Evolutionary conservation across 2,329 filamentous ascomycete genomes (phyloP), one percentile per base, ranked within the genome.

Genomic region (Cryphonectria parasitica): DNA sequence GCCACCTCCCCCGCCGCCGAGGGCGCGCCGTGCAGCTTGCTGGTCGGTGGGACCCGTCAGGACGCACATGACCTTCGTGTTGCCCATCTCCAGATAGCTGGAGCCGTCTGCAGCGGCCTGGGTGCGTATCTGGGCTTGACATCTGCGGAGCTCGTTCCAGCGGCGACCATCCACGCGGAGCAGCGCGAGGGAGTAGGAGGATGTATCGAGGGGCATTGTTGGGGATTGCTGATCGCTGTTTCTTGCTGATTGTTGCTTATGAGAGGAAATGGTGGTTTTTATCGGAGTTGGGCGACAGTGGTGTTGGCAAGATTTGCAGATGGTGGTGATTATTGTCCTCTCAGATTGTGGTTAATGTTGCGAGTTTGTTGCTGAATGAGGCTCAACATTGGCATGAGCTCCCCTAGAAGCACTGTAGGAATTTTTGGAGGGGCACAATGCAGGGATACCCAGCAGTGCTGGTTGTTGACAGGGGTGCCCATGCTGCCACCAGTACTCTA

Each of bases 41-140:
- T 83, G 82, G 81, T 99, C 96, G 52, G 88, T 89, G 0, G 96
- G 96, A 0, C 96, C 96, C 1, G 91, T 90, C 64, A 99, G 91
- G 34, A 95, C 94, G 82, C 95, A 98, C 82, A 98, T 93, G 75
- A 99, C 91, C 79, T 97, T 96, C 31, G 96, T 99, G 82, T 98
- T 97, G 76, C 96, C 96, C 91, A 97, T 97, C 79, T 97, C 94
- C 71, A 98, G 89, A 82, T 97, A 97, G 73, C 92, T 93, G 61
- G 93, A 97, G 49, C 96, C 96, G 76, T 98, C 96, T 69, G 95
- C 94, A 65, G 95, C 92, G 72, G 95, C 91, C 81, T 98, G 96
- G 1, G 94, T 98, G 73, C 92, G 92, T 78, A 99, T 94, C 82
- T 97, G 93, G 64, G 92, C 95, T 78, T 94, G 90, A 66, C 97